Evolutionary conservation across 2,329 filamentous ascomycete genomes (phyloP), one percentile per base, ranked within the genome.

Genomic region (Emmonsiellopsis sp.): DNA sequence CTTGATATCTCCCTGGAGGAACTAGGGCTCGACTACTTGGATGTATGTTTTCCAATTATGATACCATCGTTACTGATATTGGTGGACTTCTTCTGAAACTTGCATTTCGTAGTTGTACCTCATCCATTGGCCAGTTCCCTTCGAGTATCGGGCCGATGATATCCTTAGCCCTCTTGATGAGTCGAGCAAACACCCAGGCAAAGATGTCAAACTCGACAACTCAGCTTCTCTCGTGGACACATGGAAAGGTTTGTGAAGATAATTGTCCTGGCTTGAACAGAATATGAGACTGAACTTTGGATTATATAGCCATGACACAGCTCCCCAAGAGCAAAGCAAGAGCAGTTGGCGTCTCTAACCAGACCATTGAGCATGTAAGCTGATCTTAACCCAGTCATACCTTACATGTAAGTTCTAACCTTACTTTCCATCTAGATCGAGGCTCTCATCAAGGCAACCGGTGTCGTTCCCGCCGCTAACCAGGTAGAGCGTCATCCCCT

Each of bases 401-500:
- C 31, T 5, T 6, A 34, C 13, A 9, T 34, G 10, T 13, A 5
- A 46, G 44, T 52, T 53, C 34, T 45, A 45, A 17, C 33, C 48
- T 53, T 39, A 58, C 55, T 46, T 42, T 55, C 21, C 14, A 2
- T 10, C 5, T 39, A 68, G 71, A 68, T 84, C 61, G 74, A 84
- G 62, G 72, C 74, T 49, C 63, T 84, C 61, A 76, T 81, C 66
- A 73, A 77, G 40, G 80, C 69, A 50, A 70, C 68, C n/a, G 68
- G 68, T 42, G 77, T 87, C 59, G 71, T 81, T 1, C 84, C 84
- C 1, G 80, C 80, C 2, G 77, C 79, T 60, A 86, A 87, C 68
- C 84, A 87, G 69, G 81, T 87, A 57, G 84, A 87, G 65, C 81
- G 81, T 50, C 83, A 87, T 65, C 82, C 84, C 2, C 85, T 84